Conservation (phyloP, 441 rosid species). For the Populus hybrid region DNA sequence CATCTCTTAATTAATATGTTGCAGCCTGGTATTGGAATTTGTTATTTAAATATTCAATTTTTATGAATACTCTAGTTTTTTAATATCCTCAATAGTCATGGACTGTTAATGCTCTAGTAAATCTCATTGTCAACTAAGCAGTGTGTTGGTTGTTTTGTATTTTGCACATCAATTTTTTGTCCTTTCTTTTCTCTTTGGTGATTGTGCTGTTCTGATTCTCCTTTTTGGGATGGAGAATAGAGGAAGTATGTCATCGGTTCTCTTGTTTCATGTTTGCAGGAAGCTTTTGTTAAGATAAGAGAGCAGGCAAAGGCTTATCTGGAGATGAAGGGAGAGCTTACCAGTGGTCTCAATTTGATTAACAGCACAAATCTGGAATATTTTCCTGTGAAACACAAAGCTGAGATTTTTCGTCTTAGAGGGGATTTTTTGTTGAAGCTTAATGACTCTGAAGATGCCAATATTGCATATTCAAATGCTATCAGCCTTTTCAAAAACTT, state of each 20-base stretch:
- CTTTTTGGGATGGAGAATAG: background rate
- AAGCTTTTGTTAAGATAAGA: constrained; percentile 93
- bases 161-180: background rate
- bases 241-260: constrained; percentile 17
- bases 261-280: constrained; percentile 53
- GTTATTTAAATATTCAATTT: background rate
- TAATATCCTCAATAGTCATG: background rate
- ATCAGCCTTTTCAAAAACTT: constrained; percentile 83
- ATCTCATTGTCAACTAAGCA: background rate
- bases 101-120: background rate
- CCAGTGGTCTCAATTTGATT: constrained; percentile 78
- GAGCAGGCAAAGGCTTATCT: constrained; percentile 97
- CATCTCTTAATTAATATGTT: background rate
- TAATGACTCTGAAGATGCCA: constrained; percentile 78
- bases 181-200: background rate
- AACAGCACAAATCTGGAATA: constrained; percentile 92
- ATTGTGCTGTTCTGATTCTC: background rate
- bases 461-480: constrained; percentile 85
- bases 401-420: constrained; percentile 82
- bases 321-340: constrained; percentile 88
- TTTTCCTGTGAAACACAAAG: constrained; percentile 82
- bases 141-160: background rate
- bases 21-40: background rate
- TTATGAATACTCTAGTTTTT: background rate
- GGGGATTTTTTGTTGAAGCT: constrained; percentile 85